phyloP scores from a whole-genome alignment of 2,329 filamentous ascomycete genomes.

The Botrytis porri region DNA sequence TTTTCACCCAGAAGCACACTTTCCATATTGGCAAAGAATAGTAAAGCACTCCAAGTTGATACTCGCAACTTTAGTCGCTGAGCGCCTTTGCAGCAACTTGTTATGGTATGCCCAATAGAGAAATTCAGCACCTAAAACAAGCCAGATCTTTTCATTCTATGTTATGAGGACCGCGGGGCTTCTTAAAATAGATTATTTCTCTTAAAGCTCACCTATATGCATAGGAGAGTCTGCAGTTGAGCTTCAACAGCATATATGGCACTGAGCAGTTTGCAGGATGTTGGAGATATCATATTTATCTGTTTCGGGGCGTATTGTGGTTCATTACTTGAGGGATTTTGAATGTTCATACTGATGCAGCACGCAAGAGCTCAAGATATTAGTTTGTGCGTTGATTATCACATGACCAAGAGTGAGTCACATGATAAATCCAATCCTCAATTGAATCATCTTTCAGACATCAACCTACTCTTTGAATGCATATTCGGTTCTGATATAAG shows the following conservation, averaged over 20 bases:
- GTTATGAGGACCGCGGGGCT: not conserved
- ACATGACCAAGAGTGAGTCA: not conserved
- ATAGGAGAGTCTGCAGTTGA: not conserved
- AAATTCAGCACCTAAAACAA: not conserved
- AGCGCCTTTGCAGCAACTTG: not conserved
- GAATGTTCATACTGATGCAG: not conserved
- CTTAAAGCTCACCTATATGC: accelerated
- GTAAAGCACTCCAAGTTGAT: not conserved
- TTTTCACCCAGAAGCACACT: not conserved
- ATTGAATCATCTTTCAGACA: not conserved
- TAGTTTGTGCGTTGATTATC: not conserved
- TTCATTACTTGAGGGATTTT: not conserved
- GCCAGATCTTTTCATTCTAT: too few species aligned
- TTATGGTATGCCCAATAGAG: not conserved
- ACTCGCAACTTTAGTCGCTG: not conserved
- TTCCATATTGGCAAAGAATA: accelerated
- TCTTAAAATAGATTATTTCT: not conserved
- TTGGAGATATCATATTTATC: not conserved
- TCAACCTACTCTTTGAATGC: not conserved
- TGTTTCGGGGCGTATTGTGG: not conserved
- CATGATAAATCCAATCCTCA: not conserved
- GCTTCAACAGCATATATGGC: not conserved
- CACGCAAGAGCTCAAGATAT: not conserved
- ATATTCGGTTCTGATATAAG: not conserved
- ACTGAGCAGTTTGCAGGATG: not conserved